These are phyloP conservation scores for Botrytis hyacinthi DNA, from an alignment of 2,329 filamentous ascomycete genomes.

Conservation along the genomic window DNA sequence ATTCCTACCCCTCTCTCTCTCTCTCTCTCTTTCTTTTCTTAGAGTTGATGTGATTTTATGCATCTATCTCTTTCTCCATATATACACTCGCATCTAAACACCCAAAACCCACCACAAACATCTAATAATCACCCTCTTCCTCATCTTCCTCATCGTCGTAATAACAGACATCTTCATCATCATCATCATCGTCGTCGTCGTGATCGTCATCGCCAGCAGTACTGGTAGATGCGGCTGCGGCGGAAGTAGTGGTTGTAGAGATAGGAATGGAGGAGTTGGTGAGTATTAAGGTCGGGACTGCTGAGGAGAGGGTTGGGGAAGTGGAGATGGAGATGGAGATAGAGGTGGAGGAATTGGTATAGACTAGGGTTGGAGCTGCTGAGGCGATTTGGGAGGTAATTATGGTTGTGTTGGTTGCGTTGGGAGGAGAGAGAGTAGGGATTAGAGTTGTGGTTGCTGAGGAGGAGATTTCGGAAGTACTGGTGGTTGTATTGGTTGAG, in stretches of 20 bases:
- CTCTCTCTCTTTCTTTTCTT: not conserved
- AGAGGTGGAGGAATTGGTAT: not conserved
- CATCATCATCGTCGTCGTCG: not conserved
- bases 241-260: not conserved
- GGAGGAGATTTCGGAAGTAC: not conserved
- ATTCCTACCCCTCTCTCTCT: too few species aligned
- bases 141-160: not conserved
- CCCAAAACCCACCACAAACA: too few species aligned
- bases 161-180: not conserved
- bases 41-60: fast-evolving
- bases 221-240: not conserved
- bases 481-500: not conserved
- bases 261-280: not conserved
- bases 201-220: not conserved
- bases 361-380: not conserved
- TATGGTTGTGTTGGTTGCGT: not conserved
- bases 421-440: not conserved
- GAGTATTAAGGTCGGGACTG: not conserved
- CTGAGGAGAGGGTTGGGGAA: not conserved
- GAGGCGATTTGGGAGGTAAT: too few species aligned
- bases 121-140: not conserved
- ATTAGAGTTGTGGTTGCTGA: not conserved
- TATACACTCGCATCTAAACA: too few species aligned
- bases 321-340: not conserved
- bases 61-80: not conserved